These are phyloP conservation scores for Benincasa hispida DNA, from an alignment of 306 rosid species.

Conservation along the genomic window DNA sequence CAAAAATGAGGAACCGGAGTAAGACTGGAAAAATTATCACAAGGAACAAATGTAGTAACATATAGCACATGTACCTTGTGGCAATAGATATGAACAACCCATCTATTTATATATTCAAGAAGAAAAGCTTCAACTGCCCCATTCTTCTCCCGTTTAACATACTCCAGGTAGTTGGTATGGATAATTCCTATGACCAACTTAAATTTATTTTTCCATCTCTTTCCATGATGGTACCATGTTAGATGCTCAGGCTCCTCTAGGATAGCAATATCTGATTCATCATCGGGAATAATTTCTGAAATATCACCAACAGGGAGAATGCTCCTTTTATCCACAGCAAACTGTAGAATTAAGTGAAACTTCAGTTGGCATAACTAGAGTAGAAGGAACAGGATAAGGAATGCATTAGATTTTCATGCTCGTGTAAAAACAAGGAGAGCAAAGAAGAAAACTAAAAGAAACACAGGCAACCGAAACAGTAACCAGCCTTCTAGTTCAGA, in stretches of 20 bases:
- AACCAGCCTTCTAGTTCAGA: background rate
- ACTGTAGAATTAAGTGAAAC: slow-evolving; percentile 31
- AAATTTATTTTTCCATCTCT: slow-evolving; percentile 88
- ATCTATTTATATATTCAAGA: slow-evolving; percentile 52
- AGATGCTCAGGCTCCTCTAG: slow-evolving; percentile 98
- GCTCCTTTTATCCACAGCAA: slow-evolving; percentile 76
- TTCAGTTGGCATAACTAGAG: slow-evolving; percentile 10
- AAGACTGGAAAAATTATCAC: background rate
- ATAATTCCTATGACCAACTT: slow-evolving; percentile 65
- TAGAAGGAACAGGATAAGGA: background rate
- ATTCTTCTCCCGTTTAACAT: slow-evolving; percentile 94
- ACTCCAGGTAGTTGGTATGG: slow-evolving; percentile 92
- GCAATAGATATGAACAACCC: slow-evolving; percentile 91
- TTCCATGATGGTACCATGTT: slow-evolving; percentile 98
- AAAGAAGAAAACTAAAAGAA: background rate
- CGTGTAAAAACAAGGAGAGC: too few relatives aligned
- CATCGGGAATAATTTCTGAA: slow-evolving; percentile 68
- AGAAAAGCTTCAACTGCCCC: slow-evolving; percentile 60
- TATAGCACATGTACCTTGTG: slow-evolving; percentile 51
- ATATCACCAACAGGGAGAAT: slow-evolving; percentile 92
- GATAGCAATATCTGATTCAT: slow-evolving; percentile 80
- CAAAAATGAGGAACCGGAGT: background rate
- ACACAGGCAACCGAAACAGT: background rate
- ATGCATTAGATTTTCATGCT: background rate
- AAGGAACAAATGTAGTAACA: background rate